Percentiles rank a stretch among this genome's conserved stretches.
phyloP scores from a whole-genome alignment of 345 rosid species.

The Eucalyptus caleyi region DNA sequence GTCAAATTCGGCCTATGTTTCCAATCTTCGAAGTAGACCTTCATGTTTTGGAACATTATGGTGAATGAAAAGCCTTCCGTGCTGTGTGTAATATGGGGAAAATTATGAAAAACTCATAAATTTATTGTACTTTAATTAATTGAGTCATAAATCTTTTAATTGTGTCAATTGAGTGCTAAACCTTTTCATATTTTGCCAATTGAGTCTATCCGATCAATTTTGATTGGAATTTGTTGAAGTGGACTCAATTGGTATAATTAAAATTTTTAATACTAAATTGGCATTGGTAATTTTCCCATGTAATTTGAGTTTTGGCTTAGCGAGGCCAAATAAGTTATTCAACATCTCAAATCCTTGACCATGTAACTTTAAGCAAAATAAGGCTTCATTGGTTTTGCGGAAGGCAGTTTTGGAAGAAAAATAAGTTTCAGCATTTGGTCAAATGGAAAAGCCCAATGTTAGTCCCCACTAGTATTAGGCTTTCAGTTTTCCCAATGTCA shows the following conservation, averaged over 20 bases:
- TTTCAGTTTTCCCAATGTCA: no score
- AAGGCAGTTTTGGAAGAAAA: no score
- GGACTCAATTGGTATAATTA: no score
- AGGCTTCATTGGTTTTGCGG: no score
- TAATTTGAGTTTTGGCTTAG: background rate
- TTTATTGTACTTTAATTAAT: no score
- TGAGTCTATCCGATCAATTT: accelerated
- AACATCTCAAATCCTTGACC: background rate
- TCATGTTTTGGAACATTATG: background rate
- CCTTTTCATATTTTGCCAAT: accelerated
- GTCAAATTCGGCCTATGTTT: background rate
- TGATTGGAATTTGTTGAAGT: no score
- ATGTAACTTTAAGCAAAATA: background rate
- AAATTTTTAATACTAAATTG: no score
- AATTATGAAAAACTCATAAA: no score
- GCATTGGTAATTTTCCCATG: background rate
- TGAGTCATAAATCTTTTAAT: no score
- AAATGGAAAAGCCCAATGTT: no score
- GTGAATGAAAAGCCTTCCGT: background rate
- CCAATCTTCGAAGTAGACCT: background rate
- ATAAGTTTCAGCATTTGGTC: no score
- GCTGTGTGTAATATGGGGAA: background rate
- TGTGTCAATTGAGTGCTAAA: accelerated
- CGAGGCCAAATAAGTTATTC: background rate
- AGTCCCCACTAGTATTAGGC: no score